Evolutionary conservation across 257 asterid genomes (phyloP), one percentile per base, ranked within the genome.

Genomic region (Nicotiana noctiflora): DNA sequence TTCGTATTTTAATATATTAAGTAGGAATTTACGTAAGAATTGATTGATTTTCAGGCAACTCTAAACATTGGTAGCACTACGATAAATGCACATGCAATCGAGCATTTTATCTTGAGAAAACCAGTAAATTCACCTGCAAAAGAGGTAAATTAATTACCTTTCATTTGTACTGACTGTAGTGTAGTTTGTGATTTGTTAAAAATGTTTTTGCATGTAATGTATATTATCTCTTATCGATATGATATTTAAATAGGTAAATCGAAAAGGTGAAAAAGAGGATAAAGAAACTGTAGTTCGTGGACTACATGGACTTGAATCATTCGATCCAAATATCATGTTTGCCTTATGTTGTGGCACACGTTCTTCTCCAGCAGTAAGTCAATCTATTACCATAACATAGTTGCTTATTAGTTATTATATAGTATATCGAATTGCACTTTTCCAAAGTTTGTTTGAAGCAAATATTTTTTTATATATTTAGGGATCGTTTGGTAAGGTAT

Each of bases 301-400:
- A 63, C 81, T 89, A 5, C 90, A 90, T 63, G 95, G 97, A 51
- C 84, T 95, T 31, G 92, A 89, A 57, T 85, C 87, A n/a, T 88
- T 88, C 8, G 95, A 95, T 82, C 93, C 98, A 79, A 93, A 95
- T 82, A 85, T 93, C 85, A 72, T 84, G n/a, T 95, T 95, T 79
- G 99, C 97, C 79, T 84, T 93, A 80, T 95, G 98, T 76, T 90
- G 94, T 51, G 98, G 97, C 49, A 92, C 97, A 29, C 95, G 90
- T 80, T 93, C 99, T 63, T 95, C 99, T 80, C 99, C 99, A 2
- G 97, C 97, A 13, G 99, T 95, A 83, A 88, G 91, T 57, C 31
- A 25, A 51, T 23, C 5, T 23, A 53, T 5, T 53, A 14, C 59
- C 6, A 46, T 8, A 2, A 46, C 5, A 4, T 53, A 15, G 1